These are phyloP conservation scores for Penicillium sp. DNA, from an alignment of 2,329 filamentous ascomycete species.

Conservation along the genomic window DNA sequence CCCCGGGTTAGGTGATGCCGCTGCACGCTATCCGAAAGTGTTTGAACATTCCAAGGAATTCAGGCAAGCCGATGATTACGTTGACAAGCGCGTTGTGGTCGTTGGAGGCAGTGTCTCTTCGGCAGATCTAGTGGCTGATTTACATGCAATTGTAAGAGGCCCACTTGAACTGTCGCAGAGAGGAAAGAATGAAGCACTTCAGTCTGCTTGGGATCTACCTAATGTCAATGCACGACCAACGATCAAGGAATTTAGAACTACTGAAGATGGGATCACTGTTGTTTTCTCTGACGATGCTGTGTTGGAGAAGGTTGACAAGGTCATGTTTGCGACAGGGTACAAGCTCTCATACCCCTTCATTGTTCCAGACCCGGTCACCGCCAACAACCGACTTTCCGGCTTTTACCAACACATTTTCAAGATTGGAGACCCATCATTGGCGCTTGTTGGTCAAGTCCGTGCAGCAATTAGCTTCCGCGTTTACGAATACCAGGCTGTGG, in stretches of 20 bases:
- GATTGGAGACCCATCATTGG: conserved; percentile 29
- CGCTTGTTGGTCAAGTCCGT: conserved; percentile 31
- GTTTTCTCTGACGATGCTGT: conserved; percentile 24
- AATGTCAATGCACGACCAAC: conserved; percentile 24
- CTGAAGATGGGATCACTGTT: conserved; percentile 1
- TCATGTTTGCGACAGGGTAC: conserved; percentile 37
- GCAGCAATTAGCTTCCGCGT: conserved; percentile 32
- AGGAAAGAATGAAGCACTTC: conserved; percentile 20
- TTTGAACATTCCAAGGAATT: conserved; percentile 45
- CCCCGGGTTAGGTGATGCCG: conserved; percentile 34
- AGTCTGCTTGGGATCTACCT: conserved; percentile 25
- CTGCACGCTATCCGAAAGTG: conserved; percentile 30
- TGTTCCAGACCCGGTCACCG: conserved; percentile 20
- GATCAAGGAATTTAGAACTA: conserved; percentile 13
- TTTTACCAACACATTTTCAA: conserved; percentile 37
- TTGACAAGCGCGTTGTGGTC: conserved; percentile 32
- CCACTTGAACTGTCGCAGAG: conserved; percentile 24
- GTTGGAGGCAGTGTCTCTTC: conserved; percentile 34
- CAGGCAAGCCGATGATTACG: conserved; percentile 37
- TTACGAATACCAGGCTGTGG: conserved; percentile 35
- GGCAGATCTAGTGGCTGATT: conserved; percentile 28
- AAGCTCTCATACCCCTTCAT: conserved; percentile 32
- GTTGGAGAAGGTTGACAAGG: conserved; percentile 22
- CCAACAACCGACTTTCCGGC: conserved; percentile 26
- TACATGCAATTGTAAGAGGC: conserved; percentile 24